phyloP scores from a whole-genome alignment of 177 flowering plant genomes.

The Vitis hybrid region DNA sequence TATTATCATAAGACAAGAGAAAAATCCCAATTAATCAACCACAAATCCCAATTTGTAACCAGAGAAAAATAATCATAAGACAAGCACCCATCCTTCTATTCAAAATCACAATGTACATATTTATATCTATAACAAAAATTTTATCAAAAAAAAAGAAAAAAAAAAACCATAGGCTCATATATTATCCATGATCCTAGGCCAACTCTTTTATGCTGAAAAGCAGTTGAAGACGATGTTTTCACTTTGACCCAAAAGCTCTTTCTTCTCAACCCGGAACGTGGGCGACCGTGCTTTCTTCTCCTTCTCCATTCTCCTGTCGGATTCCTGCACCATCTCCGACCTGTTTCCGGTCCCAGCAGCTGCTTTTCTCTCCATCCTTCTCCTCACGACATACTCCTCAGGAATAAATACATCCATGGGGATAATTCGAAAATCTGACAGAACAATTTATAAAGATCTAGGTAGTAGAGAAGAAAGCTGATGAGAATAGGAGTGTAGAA shows the following conservation, averaged over 20 bases:
- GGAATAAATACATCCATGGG: slow-evolving; percentile 40
- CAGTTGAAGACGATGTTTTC: slow-evolving; percentile 25
- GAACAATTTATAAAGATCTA: no score
- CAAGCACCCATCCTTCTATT: no score
- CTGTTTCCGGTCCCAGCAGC: slow-evolving; percentile 8
- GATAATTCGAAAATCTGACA: no score
- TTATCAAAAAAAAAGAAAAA: background rate
- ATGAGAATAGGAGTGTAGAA: no score
- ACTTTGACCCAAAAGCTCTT: slow-evolving; percentile 4
- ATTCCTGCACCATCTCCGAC: slow-evolving; percentile 12
- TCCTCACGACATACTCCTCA: slow-evolving; percentile 31
- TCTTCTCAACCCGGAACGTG: slow-evolving; percentile 1
- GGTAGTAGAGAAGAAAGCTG: no score
- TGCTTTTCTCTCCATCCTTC: slow-evolving; percentile 33
- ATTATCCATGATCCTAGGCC: no score
- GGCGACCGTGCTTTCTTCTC: slow-evolving; percentile 1
- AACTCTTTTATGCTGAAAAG: slow-evolving; percentile 25
- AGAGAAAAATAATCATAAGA: no score
- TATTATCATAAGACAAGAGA: no score
- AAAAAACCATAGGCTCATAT: background rate
- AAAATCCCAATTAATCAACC: no score
- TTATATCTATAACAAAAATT: no score
- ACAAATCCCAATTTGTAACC: no score
- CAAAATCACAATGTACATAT: no score
- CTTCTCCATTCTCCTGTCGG: slow-evolving; percentile 1